phyloP scores from a whole-genome alignment of 129 eudicot genomes.

The Escallonia herrerae region DNA sequence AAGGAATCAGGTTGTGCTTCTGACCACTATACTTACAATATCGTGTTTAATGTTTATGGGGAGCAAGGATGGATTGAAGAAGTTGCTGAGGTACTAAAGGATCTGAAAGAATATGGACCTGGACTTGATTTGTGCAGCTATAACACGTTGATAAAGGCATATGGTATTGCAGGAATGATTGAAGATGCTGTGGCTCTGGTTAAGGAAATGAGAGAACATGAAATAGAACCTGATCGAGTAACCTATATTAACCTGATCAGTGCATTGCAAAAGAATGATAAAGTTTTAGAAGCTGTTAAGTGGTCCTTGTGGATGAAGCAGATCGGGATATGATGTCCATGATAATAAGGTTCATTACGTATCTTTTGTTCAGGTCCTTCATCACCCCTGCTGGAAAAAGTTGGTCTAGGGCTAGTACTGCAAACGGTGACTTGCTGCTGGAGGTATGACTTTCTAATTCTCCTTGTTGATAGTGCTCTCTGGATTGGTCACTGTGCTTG shows the following conservation, averaged over 20 bases:
- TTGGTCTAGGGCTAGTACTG: too few relatives aligned
- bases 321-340: slow-evolving; percentile 42
- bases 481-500: too few relatives aligned
- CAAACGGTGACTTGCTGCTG: too few relatives aligned
- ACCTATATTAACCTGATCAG: slow-evolving; percentile 59
- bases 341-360: slow-evolving; percentile 1
- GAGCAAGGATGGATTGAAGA: slow-evolving; percentile 89
- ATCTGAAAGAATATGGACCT: slow-evolving; percentile 63
- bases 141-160: slow-evolving; percentile 87
- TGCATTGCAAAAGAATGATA: slow-evolving; percentile 73
- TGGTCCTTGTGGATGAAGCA: slow-evolving; percentile 99
- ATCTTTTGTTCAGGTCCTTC: slow-evolving; percentile 2
- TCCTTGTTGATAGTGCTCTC: too few relatives aligned
- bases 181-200: slow-evolving; percentile 77
- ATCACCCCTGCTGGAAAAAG: too few relatives aligned
- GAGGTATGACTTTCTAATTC: too few relatives aligned
- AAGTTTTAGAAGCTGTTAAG: slow-evolving; percentile 81
- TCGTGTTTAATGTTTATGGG: slow-evolving; percentile 76
- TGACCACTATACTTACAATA: slow-evolving; percentile 74
- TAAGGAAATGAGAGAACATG: slow-evolving; percentile 77
- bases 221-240: slow-evolving; percentile 60
- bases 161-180: slow-evolving; percentile 96
- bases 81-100: slow-evolving; percentile 53
- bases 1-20: slow-evolving; percentile 54
- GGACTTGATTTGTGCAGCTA: slow-evolving; percentile 83